Evolutionary conservation across 225 moss, liverwort and hornwort genomes (phyloP).

Genomic region (Polytrichum formosum): DNA sequence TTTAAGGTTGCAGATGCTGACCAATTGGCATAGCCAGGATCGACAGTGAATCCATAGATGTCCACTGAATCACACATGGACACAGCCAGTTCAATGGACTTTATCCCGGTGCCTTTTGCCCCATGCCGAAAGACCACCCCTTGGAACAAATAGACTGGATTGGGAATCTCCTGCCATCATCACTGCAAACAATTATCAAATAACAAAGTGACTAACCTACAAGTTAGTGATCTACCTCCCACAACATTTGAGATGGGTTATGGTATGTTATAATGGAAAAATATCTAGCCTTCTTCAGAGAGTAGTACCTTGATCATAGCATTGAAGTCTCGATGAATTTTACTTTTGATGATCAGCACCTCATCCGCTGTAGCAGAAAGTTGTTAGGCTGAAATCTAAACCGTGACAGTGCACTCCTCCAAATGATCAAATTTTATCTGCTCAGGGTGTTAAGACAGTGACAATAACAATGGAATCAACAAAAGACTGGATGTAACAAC

Average conservation of each 20-base stretch:
- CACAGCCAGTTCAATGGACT: slow-evolving; percentile 51
- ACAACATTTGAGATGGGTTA: too few relatives aligned
- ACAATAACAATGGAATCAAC: too few relatives aligned
- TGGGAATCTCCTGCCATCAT: slow-evolving; percentile 39
- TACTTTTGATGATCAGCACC: slow-evolving; percentile 58
- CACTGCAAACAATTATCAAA: not conserved
- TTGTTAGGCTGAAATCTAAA: not conserved
- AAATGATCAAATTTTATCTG: too few relatives aligned
- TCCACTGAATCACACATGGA: slow-evolving; percentile 60
- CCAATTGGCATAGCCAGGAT: slow-evolving; percentile 47
- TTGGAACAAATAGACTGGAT: slow-evolving; percentile 59
- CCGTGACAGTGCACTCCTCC: too few relatives aligned
- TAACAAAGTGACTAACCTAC: too few relatives aligned
- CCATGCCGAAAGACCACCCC: slow-evolving; percentile 57
- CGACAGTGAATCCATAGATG: slow-evolving; percentile 58
- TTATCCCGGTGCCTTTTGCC: slow-evolving; percentile 56
- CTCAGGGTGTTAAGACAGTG: too few relatives aligned
- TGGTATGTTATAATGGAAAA: too few relatives aligned
- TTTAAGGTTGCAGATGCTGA: slow-evolving; percentile 5
- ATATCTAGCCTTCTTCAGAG: not conserved
- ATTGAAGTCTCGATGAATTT: slow-evolving; percentile 57
- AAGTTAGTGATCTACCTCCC: too few relatives aligned
- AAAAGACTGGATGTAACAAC: too few relatives aligned
- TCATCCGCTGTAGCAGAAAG: slow-evolving; percentile 28
- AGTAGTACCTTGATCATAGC: slow-evolving; percentile 47